Percentiles rank a stretch among this genome's conserved stretches.
Conservation (phyloP, 164 flowering plant species). For the Magnolia officinalis region DNA sequence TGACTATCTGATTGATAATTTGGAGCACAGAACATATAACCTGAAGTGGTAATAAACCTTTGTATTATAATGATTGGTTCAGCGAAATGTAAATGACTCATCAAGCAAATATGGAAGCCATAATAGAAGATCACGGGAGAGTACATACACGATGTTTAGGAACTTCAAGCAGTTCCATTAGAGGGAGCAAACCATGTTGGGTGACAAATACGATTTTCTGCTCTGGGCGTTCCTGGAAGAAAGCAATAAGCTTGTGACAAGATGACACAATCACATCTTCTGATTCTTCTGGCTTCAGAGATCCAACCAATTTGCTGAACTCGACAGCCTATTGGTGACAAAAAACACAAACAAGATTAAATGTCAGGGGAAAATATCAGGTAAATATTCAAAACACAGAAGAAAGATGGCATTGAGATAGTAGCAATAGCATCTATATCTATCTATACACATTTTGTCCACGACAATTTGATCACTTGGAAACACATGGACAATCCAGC, state of each 20-base stretch:
- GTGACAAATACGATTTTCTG: constrained; percentile 83
- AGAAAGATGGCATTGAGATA: not conserved
- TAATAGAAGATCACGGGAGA: constrained; percentile 1
- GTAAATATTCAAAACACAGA: not conserved
- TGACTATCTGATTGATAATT: constrained; percentile 79
- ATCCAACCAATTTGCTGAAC: constrained; percentile 77
- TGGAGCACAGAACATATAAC: constrained; percentile 90
- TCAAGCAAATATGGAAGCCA: not conserved
- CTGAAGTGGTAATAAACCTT: constrained; percentile 34
- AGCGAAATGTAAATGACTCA: not conserved
- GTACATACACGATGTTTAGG: constrained; percentile 74
- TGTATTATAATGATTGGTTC: not conserved
- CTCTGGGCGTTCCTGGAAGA: constrained; percentile 92
- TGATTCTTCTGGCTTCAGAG: constrained; percentile 80
- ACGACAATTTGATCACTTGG: too few species aligned
- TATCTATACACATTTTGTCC: not conserved
- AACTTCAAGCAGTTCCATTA: constrained; percentile 87
- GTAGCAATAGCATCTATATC: not conserved
- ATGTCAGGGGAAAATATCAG: not conserved
- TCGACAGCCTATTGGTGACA: constrained; percentile 75
- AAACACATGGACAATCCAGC: too few species aligned
- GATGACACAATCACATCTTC: constrained; percentile 89
- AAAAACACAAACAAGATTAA: not conserved
- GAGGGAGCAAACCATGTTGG: constrained; percentile 91
- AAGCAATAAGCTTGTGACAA: constrained; percentile 80